A percentile compares a stretch with the other conserved stretches of the same genome.
These are phyloP conservation scores for Pharus latifolius DNA, from an alignment of 176 grass and related monocot species.

Conservation along the genomic window DNA sequence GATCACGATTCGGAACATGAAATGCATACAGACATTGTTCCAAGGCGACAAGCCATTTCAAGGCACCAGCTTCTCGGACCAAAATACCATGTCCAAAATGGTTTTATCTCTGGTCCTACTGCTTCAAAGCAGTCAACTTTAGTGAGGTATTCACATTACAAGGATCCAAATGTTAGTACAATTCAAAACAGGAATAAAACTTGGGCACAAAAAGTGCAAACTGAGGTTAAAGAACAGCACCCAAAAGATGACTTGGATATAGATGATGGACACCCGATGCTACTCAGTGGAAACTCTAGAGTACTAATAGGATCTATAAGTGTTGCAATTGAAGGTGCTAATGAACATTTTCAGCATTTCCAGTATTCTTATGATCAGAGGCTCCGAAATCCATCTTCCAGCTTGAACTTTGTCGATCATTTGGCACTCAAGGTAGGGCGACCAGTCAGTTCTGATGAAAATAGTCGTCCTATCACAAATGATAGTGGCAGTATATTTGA, in stretches of 20 bases:
- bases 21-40: neutral
- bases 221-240: constrained; percentile 28
- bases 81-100: constrained; percentile 16
- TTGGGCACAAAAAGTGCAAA: constrained; percentile 34
- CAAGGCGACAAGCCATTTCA: neutral
- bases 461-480: neutral
- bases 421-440: neutral
- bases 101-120: neutral
- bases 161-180: constrained; percentile 22
- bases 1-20: constrained; percentile 6
- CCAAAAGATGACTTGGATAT: constrained; percentile 17
- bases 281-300: constrained; percentile 21
- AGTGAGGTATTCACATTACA: constrained; percentile 20
- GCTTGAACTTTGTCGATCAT: neutral
- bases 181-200: constrained; percentile 18
- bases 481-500: neutral
- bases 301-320: constrained; percentile 87
- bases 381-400: neutral
- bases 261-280: constrained; percentile 1
- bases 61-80: neutral
- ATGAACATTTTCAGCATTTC: neutral
- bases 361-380: constrained; percentile 4
- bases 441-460: constrained; percentile 5
- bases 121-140: constrained; percentile 15
- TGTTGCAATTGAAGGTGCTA: constrained; percentile 41